Evolutionary conservation across 2,329 filamentous ascomycete genomes (phyloP).

Genomic region (Hymenoscyphus infarciens): DNA sequence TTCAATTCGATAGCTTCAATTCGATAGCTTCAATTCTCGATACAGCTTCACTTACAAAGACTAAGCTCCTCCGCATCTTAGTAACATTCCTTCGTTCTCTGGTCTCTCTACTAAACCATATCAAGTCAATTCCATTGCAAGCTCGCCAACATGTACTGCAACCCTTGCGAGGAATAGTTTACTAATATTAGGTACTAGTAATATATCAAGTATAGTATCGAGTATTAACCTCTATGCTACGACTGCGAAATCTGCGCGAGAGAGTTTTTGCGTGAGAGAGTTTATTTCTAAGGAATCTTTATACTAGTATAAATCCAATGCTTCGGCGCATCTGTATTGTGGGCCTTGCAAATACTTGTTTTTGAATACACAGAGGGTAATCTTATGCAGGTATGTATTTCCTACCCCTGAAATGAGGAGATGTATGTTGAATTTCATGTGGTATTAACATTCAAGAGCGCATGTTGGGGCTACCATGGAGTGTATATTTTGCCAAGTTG

Average conservation of each 20-base stretch:
- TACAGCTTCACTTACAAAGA: too few relatives aligned
- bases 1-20: not conserved
- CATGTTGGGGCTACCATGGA: constrained; percentile 44
- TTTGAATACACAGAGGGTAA: constrained; percentile 22
- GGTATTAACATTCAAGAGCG: constrained; percentile 46
- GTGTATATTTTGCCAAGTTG: constrained; percentile 53
- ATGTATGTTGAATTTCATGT: too few relatives aligned
- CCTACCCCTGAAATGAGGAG: too few relatives aligned
- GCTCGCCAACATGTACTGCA: not conserved
- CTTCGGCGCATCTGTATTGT: constrained; percentile 24
- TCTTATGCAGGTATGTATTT: constrained; percentile 23
- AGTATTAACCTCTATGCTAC: constrained; percentile 9
- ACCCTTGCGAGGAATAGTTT: not conserved
- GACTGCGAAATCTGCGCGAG: constrained; percentile 24
- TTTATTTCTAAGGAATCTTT: constrained; percentile 15
- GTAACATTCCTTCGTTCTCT: not conserved
- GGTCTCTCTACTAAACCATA: not conserved
- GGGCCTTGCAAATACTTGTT: constrained; percentile 24
- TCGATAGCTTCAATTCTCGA: too few relatives aligned
- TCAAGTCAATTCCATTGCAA: not conserved
- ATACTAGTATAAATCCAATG: constrained; percentile 21
- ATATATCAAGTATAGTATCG: not conserved
- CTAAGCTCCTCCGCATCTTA: not conserved
- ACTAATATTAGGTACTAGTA: not conserved
- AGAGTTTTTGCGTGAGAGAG: constrained; percentile 13